phyloP scores from a whole-genome alignment of 73 alveolate species.

The Tetrahymena elliotti region DNA sequence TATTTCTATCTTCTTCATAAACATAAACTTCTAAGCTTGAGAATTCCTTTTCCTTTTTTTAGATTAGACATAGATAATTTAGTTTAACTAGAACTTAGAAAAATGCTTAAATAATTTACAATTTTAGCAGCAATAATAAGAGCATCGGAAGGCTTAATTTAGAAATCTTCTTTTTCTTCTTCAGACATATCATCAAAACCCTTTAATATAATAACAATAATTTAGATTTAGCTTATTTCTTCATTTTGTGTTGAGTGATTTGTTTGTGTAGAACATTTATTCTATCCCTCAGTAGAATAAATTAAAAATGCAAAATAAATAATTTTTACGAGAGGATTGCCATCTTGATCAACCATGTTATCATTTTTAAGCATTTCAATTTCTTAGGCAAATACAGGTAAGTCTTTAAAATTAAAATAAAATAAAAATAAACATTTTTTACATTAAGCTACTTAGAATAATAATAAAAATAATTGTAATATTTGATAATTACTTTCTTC shows the following conservation, averaged over 20 bases:
- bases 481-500: not conserved
- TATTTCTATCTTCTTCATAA: slow-evolving; percentile 85
- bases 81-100: not conserved
- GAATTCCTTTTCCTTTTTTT: slow-evolving; percentile 81
- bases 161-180: slow-evolving; percentile 91
- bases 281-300: not conserved
- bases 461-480: not conserved
- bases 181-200: slow-evolving; percentile 51
- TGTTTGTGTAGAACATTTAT: not conserved
- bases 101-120: not conserved
- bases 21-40: slow-evolving; percentile 85
- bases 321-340: slow-evolving; percentile 15
- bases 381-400: slow-evolving; percentile 36
- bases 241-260: not conserved
- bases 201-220: not conserved
- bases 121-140: slow-evolving; percentile 82
- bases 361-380: slow-evolving; percentile 10
- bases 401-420: not conserved
- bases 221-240: not conserved
- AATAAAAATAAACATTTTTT: not conserved
- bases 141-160: slow-evolving; percentile 86
- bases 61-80: not conserved
- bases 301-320: not conserved
- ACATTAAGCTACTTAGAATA: not conserved
- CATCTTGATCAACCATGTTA: slow-evolving; percentile 13